Evolutionary conservation across 192 early-diverging fungal species (phyloP).

Genomic region (Umbelopsis ramanniana): DNA sequence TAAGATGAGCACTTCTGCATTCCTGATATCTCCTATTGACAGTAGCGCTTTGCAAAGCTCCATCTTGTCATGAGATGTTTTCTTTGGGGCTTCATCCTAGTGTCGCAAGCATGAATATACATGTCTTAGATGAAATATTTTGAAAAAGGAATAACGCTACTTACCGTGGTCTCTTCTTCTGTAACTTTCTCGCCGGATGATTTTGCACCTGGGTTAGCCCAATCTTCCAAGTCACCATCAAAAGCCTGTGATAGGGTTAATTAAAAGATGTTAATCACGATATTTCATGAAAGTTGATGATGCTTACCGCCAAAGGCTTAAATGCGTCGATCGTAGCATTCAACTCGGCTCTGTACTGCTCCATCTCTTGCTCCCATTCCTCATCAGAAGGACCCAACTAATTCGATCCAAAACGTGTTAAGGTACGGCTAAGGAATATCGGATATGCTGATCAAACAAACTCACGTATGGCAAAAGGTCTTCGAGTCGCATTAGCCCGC

Average conservation of each 20-base stretch:
- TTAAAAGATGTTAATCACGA: neutral
- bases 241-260: neutral
- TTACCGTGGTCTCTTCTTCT: neutral
- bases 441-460: neutral
- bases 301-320: slow-evolving; percentile 50
- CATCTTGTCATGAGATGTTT: slow-evolving; percentile 63
- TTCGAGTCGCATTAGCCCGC: slow-evolving; percentile 52
- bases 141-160: too few relatives aligned
- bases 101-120: neutral
- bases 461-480: slow-evolving; percentile 70
- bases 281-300: neutral
- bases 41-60: slow-evolving; percentile 63
- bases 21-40: slow-evolving; percentile 62
- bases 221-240: slow-evolving; percentile 19
- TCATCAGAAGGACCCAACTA: slow-evolving; percentile 58
- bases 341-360: slow-evolving; percentile 48
- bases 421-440: neutral
- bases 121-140: neutral
- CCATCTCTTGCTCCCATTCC: slow-evolving; percentile 50
- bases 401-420: neutral
- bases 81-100: neutral
- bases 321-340: slow-evolving; percentile 44
- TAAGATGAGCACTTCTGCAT: slow-evolving; percentile 56
- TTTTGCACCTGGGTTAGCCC: slow-evolving; percentile 12
- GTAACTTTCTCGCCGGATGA: neutral